Percentiles rank a stretch among this genome's conserved stretches.
Evolutionary conservation across 1,284 basidiomycete species (phyloP).

Genomic region (Microbotryum violaceum): DNA sequence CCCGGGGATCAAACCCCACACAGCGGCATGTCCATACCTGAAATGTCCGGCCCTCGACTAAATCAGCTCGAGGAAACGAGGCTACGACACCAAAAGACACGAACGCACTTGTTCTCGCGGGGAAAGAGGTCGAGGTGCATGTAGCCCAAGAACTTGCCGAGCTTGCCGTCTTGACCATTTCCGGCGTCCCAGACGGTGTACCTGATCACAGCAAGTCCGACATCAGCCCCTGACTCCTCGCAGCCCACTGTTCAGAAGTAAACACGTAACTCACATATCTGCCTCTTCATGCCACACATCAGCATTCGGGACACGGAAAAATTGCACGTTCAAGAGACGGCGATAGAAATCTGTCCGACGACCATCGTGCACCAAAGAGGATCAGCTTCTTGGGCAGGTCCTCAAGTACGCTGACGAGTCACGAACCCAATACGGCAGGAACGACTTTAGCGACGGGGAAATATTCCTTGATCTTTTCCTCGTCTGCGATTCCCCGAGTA

Average conservation of each 20-base stretch:
- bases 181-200: slow-evolving; percentile 71
- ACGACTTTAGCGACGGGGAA: slow-evolving; percentile 75
- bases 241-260: background rate
- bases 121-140: slow-evolving; percentile 82
- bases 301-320: slow-evolving; percentile 50
- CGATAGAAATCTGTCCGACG: slow-evolving; percentile 57
- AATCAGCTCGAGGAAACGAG: background rate
- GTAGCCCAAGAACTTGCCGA: slow-evolving; percentile 59
- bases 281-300: slow-evolving; percentile 31
- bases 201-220: slow-evolving; percentile 50
- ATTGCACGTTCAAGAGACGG: slow-evolving; percentile 62
- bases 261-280: slow-evolving; percentile 3
- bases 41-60: slow-evolving; percentile 61
- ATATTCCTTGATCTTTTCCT: slow-evolving; percentile 70
- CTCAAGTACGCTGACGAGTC: too few species aligned
- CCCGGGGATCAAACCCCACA: slow-evolving; percentile 55
- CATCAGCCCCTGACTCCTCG: background rate
- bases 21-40: slow-evolving; percentile 79
- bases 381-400: too few species aligned
- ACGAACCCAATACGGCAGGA: slow-evolving; percentile 54
- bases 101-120: slow-evolving; percentile 41
- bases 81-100: background rate
- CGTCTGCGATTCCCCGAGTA: slow-evolving; percentile 44
- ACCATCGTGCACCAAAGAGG: too few species aligned
- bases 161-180: slow-evolving; percentile 2